phyloP scores from a whole-genome alignment of 140 eudicot species.

The Erigeron philadelphicus region DNA sequence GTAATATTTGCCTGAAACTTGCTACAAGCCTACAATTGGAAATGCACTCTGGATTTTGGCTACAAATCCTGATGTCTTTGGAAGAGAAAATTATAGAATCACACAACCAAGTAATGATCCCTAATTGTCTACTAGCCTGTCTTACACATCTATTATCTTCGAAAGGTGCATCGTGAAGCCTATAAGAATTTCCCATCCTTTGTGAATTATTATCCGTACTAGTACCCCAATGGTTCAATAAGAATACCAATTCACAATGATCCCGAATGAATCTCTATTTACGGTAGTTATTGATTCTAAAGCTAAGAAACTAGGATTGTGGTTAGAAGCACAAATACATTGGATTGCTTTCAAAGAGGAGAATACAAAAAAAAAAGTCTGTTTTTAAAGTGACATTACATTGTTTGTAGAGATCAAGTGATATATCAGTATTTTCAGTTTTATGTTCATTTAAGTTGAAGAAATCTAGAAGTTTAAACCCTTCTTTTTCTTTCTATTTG shows the following conservation, averaged over 20 bases:
- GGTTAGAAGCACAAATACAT: not conserved
- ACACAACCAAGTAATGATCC: not conserved
- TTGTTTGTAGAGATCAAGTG: no score
- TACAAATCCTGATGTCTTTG: slow-evolving; percentile 8
- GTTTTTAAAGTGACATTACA: no score
- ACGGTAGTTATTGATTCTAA: not conserved
- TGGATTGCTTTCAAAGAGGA: no score
- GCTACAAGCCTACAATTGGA: slow-evolving; percentile 6
- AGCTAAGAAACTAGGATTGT: not conserved
- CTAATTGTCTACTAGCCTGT: not conserved
- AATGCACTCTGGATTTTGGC: slow-evolving; percentile 10
- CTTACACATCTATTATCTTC: not conserved
- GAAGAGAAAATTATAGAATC: not conserved
- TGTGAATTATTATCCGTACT: not conserved
- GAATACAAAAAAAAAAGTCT: no score
- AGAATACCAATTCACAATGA: not conserved
- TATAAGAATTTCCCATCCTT: no score
- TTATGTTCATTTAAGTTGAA: no score
- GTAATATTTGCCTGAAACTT: slow-evolving; percentile 21
- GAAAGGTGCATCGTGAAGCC: no score
- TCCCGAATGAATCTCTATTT: not conserved
- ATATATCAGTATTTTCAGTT: no score
- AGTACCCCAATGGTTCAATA: not conserved
- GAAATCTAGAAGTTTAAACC: no score
- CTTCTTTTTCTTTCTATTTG: no score